Evolutionary conservation across 352 stramenopile genomes (phyloP).

Genomic region (Globisporangium spiculum): DNA sequence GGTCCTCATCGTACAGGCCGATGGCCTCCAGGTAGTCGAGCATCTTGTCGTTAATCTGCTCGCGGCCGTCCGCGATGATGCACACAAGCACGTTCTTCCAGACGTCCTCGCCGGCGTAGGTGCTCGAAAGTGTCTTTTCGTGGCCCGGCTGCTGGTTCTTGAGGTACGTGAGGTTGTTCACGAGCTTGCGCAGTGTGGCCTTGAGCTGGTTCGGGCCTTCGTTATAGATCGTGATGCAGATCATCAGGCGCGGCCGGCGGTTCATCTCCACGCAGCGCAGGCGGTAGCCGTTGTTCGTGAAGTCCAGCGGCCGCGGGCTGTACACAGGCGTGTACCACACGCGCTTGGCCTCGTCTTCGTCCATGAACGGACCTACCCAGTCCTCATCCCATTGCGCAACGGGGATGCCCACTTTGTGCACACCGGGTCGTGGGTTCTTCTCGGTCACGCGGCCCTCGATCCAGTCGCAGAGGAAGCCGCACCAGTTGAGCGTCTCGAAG

Average conservation of each 20-base stretch:
- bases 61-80: conserved; percentile 76
- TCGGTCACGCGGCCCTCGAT: conserved; percentile 81
- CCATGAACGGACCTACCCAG: conserved; percentile 64
- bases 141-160: conserved; percentile 35
- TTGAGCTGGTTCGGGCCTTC: conserved; percentile 67
- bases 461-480: conserved; percentile 72
- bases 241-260: conserved; percentile 70
- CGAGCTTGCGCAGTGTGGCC: conserved; percentile 71
- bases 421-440: conserved; percentile 65
- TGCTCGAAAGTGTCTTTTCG: conserved; percentile 29
- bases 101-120: conserved; percentile 62
- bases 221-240: conserved; percentile 89
- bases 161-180: conserved; percentile 80
- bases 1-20: conserved; percentile 81
- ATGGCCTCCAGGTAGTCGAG: conserved; percentile 74
- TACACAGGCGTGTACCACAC: conserved; percentile 85
- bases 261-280: conserved; percentile 75
- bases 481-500: conserved; percentile 88
- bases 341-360: conserved; percentile 71
- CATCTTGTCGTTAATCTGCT: conserved; percentile 75
- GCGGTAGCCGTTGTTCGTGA: conserved; percentile 75
- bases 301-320: conserved; percentile 61
- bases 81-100: conserved; percentile 84
- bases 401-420: conserved; percentile 79
- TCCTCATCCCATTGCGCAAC: conserved; percentile 69